A percentile compares a stretch with the other conserved stretches of the same genome.
Conservation (phyloP, 257 asterid species). For the Ehretia macrophylla region DNA sequence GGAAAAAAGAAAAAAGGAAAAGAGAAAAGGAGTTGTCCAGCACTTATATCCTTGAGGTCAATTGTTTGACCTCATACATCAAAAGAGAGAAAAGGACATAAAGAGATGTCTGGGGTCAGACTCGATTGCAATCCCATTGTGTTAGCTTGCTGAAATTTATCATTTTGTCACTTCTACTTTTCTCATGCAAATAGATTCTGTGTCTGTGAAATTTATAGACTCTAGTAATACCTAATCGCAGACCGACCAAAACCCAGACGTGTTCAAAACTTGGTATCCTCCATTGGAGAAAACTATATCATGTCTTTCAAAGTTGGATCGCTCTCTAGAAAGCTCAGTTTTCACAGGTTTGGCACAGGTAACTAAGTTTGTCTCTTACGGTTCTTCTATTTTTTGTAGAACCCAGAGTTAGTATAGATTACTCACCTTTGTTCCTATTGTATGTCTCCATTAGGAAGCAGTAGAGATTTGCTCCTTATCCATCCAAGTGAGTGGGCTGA, state of each 20-base stretch:
- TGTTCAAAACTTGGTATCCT: conserved; percentile 82
- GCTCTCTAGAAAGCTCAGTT: conserved; percentile 79
- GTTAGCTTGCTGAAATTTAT: conserved; percentile 16
- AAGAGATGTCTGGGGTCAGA: too few relatives aligned
- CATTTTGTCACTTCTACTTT: conserved; percentile 7
- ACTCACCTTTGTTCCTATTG: conserved; percentile 19
- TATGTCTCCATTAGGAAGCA: conserved; percentile 64
- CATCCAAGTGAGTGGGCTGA: conserved; percentile 60
- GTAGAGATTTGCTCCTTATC: conserved; percentile 88
- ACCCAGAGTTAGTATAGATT: not conserved
- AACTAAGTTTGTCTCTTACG: conserved; percentile 18
- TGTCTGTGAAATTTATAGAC: conserved; percentile 9
- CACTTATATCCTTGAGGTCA: too few relatives aligned
- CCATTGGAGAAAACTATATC: conserved; percentile 97
- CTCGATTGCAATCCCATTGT: not conserved
- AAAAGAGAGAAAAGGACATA: too few relatives aligned
- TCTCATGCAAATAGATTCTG: not conserved
- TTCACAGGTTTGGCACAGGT: conserved; percentile 99
- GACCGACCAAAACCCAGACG: conserved; percentile 69
- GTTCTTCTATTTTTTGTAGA: conserved; percentile 13
- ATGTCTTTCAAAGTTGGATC: conserved; percentile 84
- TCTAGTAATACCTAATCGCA: conserved; percentile 28
- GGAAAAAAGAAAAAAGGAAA: not conserved
- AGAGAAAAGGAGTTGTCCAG: too few relatives aligned
- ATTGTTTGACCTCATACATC: too few relatives aligned